Evolutionary conservation across 331 rosid genomes (phyloP), one percentile per base, ranked within the genome.

Genomic region (Arachis monticola): DNA sequence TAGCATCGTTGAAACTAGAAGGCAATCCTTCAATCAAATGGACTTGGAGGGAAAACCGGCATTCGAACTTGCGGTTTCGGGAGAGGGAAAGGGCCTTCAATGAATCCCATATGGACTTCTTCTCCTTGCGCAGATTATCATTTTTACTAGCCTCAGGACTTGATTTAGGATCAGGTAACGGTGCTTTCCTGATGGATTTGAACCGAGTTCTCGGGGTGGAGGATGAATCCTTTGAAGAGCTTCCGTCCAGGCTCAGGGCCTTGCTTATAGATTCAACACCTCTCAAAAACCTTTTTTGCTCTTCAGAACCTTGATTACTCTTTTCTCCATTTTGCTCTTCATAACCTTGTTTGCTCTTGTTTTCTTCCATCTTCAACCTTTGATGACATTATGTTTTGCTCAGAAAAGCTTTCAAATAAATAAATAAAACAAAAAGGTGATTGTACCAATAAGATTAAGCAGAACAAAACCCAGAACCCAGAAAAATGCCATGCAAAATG

Each of bases 21-120:
- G 98, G 96, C 61, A 93, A 79, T 48, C 87, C 93, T 87, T 89
- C 89, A 40, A 93, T 73, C 46, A 85, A 81, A 77, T 91, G 98
- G 17, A 89, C 89, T 73, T 82, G 84, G 9, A 93, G 88, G 52
- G 92, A 84, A 70, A 93, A 93, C 83, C 88, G 70, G 62, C 97
- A 93, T 72, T 86, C 86, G 60, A 93, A 91, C 79, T 77, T 87
- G 8, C 84, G 84, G 70, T 67, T 82, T 60, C 89, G 85, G 64
- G 80, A 71, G 64, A 89, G 77, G 6, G 93, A 87, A 67, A 87
- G 72, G 3, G 93, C 86, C 81, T 74, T 91, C 64, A 93, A 74
- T 8, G 87, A 70, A 72, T 82, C 79, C 98, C 98, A 93, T 64
- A 82, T 73, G 35, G 96, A 90, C 78, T 86, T 93, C 91, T 93